Evolutionary conservation across 805 yeast species (phyloP).

Genomic region (Barnettozyma vustinii): DNA sequence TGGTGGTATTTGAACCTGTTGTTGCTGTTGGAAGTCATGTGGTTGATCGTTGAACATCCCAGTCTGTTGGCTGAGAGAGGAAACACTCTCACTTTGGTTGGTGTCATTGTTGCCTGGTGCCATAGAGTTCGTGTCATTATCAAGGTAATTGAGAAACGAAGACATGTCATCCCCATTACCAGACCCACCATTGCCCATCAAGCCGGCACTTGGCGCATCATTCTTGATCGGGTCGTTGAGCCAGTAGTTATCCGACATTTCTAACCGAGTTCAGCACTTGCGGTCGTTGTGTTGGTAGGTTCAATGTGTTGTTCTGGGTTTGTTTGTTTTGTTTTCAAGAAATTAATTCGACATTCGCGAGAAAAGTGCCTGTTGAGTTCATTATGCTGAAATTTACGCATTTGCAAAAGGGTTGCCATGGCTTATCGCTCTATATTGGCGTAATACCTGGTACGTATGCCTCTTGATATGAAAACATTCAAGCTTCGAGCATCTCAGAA

Average conservation of each 20-base stretch:
- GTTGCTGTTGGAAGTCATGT: constrained; percentile 1
- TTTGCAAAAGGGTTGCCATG: neutral
- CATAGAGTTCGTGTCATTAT: constrained; percentile 24
- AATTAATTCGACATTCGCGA: neutral
- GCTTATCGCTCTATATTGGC: neutral
- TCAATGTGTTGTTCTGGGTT: neutral
- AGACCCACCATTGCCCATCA: constrained; percentile 15
- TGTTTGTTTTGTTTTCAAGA: neutral
- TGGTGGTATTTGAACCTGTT: constrained; percentile 5
- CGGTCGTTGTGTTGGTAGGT: neutral
- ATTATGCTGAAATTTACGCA: neutral
- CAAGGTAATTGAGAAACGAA: constrained; percentile 45
- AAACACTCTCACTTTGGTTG: neutral
- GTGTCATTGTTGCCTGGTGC: neutral
- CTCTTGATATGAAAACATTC: too few species aligned
- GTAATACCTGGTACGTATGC: too few species aligned
- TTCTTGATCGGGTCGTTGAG: constrained; percentile 22
- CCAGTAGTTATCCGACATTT: constrained; percentile 26
- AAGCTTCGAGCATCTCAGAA: too few species aligned
- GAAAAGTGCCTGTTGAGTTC: neutral
- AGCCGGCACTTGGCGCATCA: constrained; percentile 18
- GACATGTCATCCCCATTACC: constrained; percentile 29
- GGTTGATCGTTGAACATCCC: constrained; percentile 6
- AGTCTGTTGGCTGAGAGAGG: constrained; percentile 1
- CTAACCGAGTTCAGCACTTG: neutral